Evolutionary conservation across 129 eudicot genomes (phyloP).

Genomic region (Artemisia annua): DNA sequence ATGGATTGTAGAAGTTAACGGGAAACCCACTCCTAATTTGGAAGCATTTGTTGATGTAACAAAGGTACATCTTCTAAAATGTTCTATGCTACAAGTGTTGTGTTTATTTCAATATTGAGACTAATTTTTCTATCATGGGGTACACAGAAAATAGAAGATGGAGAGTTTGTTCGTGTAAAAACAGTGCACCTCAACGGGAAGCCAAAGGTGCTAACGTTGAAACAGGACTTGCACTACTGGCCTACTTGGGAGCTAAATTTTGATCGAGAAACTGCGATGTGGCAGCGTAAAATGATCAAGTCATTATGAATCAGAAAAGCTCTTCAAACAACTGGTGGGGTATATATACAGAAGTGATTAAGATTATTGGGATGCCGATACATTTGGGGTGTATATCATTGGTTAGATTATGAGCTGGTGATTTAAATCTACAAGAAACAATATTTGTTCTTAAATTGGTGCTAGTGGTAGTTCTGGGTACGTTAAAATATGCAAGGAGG

Average conservation of each 20-base stretch:
- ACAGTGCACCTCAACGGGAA: conserved; percentile 86
- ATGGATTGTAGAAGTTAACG: conserved; percentile 96
- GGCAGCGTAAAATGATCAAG: conserved; percentile 69
- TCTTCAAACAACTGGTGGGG: not conserved
- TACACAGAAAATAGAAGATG: conserved; percentile 61
- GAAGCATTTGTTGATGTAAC: conserved; percentile 84
- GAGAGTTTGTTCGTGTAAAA: conserved; percentile 76
- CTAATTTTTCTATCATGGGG: too few species aligned
- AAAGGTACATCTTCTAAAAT: conserved; percentile 49
- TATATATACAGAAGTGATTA: not conserved
- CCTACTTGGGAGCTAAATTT: conserved; percentile 91
- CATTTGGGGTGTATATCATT: conserved; percentile 20
- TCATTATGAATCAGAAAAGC: conserved; percentile 32
- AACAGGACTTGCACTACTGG: conserved; percentile 98
- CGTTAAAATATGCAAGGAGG: conserved; percentile 1
- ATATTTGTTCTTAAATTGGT: conserved; percentile 9
- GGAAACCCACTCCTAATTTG: conserved; percentile 84
- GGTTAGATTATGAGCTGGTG: conserved; percentile 25
- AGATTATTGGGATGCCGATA: conserved; percentile 12
- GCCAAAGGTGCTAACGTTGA: conserved; percentile 78
- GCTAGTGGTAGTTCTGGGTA: conserved; percentile 20
- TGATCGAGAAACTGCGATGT: conserved; percentile 69
- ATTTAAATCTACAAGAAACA: conserved; percentile 3
- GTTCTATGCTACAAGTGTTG: not conserved
- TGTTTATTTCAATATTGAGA: too few species aligned